Evolutionary conservation across 2,329 filamentous ascomycete genomes (phyloP).

Genomic region (Salinomyces thailandicus): DNA sequence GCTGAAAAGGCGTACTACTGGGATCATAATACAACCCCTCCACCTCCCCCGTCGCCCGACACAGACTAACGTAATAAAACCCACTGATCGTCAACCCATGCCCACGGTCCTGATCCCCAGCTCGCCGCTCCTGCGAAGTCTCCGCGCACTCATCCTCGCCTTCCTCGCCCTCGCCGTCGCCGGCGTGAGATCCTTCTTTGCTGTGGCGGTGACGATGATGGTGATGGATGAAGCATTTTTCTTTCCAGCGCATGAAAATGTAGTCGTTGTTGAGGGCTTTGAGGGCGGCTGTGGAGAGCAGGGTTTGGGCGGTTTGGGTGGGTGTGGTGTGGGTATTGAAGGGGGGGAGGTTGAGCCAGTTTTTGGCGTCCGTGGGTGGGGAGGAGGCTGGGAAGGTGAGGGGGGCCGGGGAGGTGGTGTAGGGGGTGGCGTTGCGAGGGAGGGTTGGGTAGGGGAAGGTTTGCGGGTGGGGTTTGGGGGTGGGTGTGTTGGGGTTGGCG

Average conservation of each 20-base stretch:
- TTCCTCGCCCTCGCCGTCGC: slow-evolving; percentile 18
- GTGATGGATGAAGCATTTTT: too few relatives aligned
- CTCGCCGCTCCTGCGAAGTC: too few relatives aligned
- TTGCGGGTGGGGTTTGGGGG: not conserved
- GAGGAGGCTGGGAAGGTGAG: slow-evolving; percentile 37
- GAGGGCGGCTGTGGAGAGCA: slow-evolving; percentile 33
- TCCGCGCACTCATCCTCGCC: slow-evolving; percentile 10
- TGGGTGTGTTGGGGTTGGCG: slow-evolving; percentile 1
- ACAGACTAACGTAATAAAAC: slow-evolving; percentile 44
- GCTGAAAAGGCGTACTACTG: slow-evolving; percentile 44
- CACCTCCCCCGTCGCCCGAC: slow-evolving; percentile 35
- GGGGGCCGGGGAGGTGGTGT: slow-evolving; percentile 11
- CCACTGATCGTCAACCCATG: slow-evolving; percentile 44
- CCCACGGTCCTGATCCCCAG: slow-evolving; percentile 24
- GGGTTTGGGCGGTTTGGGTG: slow-evolving; percentile 25
- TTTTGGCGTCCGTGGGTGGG: slow-evolving; percentile 34
- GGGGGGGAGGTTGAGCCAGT: slow-evolving; percentile 40
- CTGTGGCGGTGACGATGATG: too few relatives aligned
- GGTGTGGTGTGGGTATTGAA: slow-evolving; percentile 26
- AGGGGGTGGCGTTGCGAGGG: slow-evolving; percentile 11
- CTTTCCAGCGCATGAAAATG: slow-evolving; percentile 49
- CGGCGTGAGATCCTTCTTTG: too few relatives aligned
- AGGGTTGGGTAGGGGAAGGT: slow-evolving; percentile 8
- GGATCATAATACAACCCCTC: slow-evolving; percentile 47
- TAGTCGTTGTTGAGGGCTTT: slow-evolving; percentile 31